Base-by-base conservation (phyloP, 2,329 filamentous ascomycete species). In the Epichloe festucae region DNA sequence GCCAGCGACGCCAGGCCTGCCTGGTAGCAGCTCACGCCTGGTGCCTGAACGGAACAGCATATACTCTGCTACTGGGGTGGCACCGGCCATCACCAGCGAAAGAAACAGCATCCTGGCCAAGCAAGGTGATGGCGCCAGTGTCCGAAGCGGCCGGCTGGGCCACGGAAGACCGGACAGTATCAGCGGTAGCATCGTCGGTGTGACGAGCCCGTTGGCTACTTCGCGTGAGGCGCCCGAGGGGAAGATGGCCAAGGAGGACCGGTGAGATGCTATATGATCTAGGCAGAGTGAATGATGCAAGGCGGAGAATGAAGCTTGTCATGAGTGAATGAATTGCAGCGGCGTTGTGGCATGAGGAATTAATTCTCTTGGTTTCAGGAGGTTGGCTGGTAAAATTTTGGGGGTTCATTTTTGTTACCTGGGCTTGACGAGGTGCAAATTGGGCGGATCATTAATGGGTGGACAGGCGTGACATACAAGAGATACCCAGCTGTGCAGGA, bases 81-180 rank as follows among this genome's bases (percentile, higher is more conserved):
- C 78, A 1, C 82, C 84, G 5, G 77, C 80, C 12, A 67, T 87
- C 7, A 73, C 78, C 6, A 85, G 84, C 53, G 90, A 95, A 61
- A 77, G 90, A 47, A 91, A 85, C 64, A 94, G 87, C 67, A 79
- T 85, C 56, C 91, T 95, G 62, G 80, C 85, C 31, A 80, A 81
- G 53, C 73, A 75, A 46, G 80, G 76, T 5, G 88, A 95, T 58
- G 86, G 79, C 1, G 81, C 82, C 10, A 95, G 89, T 62, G 73
- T 94, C 34, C 78, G 87, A 50, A 95, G 88, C 64, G 88, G 87
- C 0, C 70, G 85, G 1, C 65, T 87, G 3, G 86, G 87, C 0
- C 90, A 95, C 65, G 81, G 79, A 2, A 78, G 88, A 55, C 84
- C 87, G 48, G 89, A 95, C 64, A 95, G 89, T 67, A 80, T 91